phyloP scores from a whole-genome alignment of 2,329 filamentous ascomycete species.

The Rhexocercosporidium sp. region DNA sequence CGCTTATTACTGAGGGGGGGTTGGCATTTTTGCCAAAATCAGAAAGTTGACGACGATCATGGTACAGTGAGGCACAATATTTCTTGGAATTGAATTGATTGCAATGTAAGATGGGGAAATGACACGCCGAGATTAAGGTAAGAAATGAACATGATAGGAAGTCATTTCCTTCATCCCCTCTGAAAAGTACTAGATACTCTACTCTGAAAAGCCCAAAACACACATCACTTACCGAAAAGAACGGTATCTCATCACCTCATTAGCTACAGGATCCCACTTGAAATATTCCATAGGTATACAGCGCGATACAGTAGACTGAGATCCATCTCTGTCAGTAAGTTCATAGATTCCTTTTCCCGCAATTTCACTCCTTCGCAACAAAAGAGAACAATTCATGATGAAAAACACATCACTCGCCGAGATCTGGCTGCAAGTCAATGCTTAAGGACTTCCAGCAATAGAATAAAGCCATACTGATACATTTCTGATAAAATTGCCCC shows the following conservation, averaged over 20 bases:
- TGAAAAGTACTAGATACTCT: too few species aligned
- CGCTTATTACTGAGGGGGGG: background rate
- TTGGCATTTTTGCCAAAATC: background rate
- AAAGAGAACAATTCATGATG: background rate
- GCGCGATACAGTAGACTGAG: too few species aligned
- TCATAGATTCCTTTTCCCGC: background rate
- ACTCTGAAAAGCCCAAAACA: background rate
- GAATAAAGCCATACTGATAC: background rate
- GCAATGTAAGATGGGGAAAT: background rate
- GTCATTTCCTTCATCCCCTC: too few species aligned
- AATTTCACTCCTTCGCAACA: too few species aligned
- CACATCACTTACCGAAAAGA: background rate
- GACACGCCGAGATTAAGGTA: too few species aligned
- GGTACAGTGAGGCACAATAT: background rate
- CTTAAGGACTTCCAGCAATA: conserved; percentile 1
- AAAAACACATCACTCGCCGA: background rate
- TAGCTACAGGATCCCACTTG: too few species aligned
- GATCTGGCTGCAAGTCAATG: background rate
- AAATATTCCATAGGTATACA: too few species aligned
- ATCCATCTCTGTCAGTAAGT: too few species aligned
- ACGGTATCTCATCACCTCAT: too few species aligned
- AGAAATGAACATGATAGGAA: too few species aligned
- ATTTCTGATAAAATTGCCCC: background rate
- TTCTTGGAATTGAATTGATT: background rate
- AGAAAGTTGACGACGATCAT: background rate